Evolutionary conservation across 2,329 filamentous ascomycete genomes (phyloP), one percentile per base, ranked within the genome.

Genomic region (Fusarium sp.): DNA sequence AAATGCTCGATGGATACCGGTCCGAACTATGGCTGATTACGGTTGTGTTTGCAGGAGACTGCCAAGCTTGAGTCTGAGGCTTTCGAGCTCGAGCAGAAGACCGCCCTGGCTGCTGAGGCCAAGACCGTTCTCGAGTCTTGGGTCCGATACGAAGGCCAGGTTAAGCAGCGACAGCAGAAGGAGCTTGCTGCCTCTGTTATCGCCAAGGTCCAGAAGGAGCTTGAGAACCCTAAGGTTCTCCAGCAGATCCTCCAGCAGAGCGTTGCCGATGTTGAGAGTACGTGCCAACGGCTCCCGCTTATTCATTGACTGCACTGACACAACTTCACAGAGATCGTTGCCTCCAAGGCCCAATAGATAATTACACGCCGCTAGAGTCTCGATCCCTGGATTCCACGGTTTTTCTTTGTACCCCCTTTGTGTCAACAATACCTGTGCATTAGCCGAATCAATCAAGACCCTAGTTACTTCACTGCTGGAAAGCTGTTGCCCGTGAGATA

Each of bases 241-340:
- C 94, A 98, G 88, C 94, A 98, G 87, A 98, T 99, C 78, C 90
- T 99, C 76, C 92, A 96, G 86, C 96, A 99, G 89, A 97, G 94
- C 82, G 89, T 99, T 78, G 85, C 92, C 71, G 96, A 99, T 83
- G 91, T 99, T 80, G 96, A 99, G 91, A 95, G 94, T 98, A 87
- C 75, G 79, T 77, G 71, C 71, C 28, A 8, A 47, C 17, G 13
- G 19, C 22, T 31, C 34, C 19, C 26, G 10, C 14, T 31, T 31
- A 8, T 34, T 53, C 19, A 51, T 45, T 49, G 34, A 17, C 34
- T 31, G 42, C 52, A 67, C 71, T 83, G 84, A 79, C 84, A 76
- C 6, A 9, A 2, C 11, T 17, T 26, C 56, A 21, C 79, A 91
- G 88, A 84, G 81, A 90, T 91, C 76, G 84, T 90, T 75, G 82